Conservation (phyloP, 345 rosid species). For the Hypericum androsaemum region DNA sequence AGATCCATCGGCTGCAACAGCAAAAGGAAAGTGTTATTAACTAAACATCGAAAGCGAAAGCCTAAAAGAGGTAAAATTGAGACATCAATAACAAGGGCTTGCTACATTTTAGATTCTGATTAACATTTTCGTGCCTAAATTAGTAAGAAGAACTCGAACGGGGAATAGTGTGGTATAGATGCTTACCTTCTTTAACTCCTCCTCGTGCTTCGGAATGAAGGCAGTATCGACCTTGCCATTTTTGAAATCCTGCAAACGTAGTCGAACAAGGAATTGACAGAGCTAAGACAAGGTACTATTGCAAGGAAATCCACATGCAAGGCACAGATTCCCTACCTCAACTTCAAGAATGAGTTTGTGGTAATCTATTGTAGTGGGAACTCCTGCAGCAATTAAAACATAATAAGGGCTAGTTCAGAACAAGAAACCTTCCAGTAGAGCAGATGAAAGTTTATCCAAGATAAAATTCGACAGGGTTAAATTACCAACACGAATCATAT, state of each 20-base stretch:
- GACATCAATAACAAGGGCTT: no score
- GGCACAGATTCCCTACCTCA: constrained; percentile 43
- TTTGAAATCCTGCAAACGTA: constrained; percentile 63
- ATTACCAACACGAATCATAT: no score
- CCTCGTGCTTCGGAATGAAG: constrained; percentile 89
- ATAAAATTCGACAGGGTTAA: no score
- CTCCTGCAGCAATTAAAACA: constrained; percentile 41
- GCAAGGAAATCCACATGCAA: constrained; percentile 1
- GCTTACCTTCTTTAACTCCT: constrained; percentile 70
- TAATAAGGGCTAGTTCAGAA: neutral
- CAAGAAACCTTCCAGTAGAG: no score
- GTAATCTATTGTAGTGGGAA: constrained; percentile 92
- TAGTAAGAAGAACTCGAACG: no score
- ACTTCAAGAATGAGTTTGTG: constrained; percentile 94
- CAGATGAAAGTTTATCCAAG: no score
- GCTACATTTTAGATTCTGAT: no score
- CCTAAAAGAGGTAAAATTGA: no score
- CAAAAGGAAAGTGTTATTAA: no score
- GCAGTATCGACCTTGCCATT: constrained; percentile 98
- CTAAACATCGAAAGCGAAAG: no score
- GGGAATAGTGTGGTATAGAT: constrained; percentile 2
- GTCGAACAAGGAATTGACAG: constrained; percentile 5
- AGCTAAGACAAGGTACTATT: neutral
- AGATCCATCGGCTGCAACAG: no score
- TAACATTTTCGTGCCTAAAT: no score